phyloP scores from a whole-genome alignment of 1,139 yeast genomes.

The Spencermartinsiella ligniputridi region DNA sequence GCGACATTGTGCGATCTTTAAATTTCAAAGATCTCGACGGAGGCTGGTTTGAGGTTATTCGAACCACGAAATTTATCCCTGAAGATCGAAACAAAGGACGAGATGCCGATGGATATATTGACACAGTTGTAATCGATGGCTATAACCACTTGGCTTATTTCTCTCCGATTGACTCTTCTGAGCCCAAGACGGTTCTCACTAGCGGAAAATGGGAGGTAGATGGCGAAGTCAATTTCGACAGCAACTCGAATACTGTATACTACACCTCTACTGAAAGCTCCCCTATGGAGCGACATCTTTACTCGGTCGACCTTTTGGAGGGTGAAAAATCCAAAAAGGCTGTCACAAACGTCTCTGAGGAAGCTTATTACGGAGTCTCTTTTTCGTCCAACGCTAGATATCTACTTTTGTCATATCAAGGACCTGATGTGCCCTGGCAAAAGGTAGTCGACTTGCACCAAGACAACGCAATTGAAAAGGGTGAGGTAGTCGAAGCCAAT shows the following conservation, averaged over 20 bases:
- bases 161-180: constrained; percentile 41
- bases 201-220: constrained; percentile 67
- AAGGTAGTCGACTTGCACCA: constrained; percentile 44
- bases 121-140: constrained; percentile 61
- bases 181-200: constrained; percentile 51
- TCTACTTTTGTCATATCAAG: constrained; percentile 50
- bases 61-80: constrained; percentile 67
- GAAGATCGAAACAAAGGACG: constrained; percentile 43
- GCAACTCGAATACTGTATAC: constrained; percentile 50
- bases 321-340: constrained; percentile 42
- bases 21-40: constrained; percentile 48
- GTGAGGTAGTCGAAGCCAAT: constrained; percentile 36
- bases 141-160: constrained; percentile 68
- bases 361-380: constrained; percentile 66
- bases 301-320: constrained; percentile 39
- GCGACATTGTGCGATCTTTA: constrained; percentile 41
- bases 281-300: constrained; percentile 55
- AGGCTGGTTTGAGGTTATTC: constrained; percentile 76
- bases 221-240: constrained; percentile 55
- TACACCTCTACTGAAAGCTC: constrained; percentile 58
- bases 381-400: constrained; percentile 57
- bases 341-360: constrained; percentile 51
- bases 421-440: constrained; percentile 68
- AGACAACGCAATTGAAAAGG: constrained; percentile 31
- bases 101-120: constrained; percentile 59